Percentiles rank a stretch among this genome's conserved stretches.
Evolutionary conservation across 129 eudicot species (phyloP).

Genomic region (Gnaphalium uliginosum): DNA sequence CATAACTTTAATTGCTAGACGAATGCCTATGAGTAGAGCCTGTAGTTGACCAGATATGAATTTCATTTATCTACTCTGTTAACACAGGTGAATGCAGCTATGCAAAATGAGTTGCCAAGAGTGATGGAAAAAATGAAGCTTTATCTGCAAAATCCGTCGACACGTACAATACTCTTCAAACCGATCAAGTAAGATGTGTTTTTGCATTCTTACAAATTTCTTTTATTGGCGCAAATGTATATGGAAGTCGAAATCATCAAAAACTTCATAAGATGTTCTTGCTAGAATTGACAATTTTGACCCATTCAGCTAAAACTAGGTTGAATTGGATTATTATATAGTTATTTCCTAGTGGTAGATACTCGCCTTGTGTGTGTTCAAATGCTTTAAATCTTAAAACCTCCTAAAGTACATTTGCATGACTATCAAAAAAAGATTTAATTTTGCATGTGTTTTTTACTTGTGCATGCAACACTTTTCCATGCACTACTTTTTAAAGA

Average conservation of each 20-base stretch:
- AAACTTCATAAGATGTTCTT: neutral
- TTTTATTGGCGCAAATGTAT: neutral
- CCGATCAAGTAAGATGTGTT: slow-evolving; percentile 76
- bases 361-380: neutral
- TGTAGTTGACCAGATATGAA: neutral
- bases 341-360: neutral
- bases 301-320: neutral
- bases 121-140: slow-evolving; percentile 87
- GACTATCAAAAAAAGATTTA: too few species aligned
- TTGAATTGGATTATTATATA: neutral
- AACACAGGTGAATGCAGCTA: slow-evolving; percentile 66
- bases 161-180: slow-evolving; percentile 91
- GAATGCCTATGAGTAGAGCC: neutral
- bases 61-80: slow-evolving; percentile 9
- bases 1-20: slow-evolving; percentile 3
- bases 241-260: slow-evolving; percentile 11
- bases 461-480: neutral
- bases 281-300: neutral
- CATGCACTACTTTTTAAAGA: neutral
- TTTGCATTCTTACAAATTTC: neutral
- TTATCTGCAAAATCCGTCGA: slow-evolving; percentile 86
- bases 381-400: neutral
- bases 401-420: neutral
- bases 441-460: too few species aligned
- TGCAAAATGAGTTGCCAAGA: slow-evolving; percentile 78